Conservation (phyloP, 2,329 filamentous ascomycete genomes). For the Cytospora piceicola region DNA sequence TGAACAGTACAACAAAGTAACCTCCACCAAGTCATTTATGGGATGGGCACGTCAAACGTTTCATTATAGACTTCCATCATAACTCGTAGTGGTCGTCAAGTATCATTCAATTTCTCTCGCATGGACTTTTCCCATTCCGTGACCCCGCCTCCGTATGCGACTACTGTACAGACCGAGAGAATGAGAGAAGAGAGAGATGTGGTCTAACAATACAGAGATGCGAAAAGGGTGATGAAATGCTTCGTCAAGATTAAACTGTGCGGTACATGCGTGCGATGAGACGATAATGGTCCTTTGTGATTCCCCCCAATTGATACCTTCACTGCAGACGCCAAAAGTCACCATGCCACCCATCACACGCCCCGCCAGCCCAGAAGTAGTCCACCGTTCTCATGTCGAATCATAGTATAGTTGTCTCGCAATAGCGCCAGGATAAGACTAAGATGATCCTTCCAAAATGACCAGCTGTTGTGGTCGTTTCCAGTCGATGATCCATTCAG, state of each 20-base stretch:
- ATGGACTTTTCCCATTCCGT: conserved; percentile 31
- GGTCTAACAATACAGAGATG: conserved; percentile 42
- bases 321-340: conserved; percentile 31
- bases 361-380: conserved; percentile 32
- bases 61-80: not conserved
- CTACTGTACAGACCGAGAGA: conserved; percentile 42
- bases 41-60: not conserved
- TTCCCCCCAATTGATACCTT: conserved; percentile 36
- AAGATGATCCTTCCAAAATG: conserved; percentile 26
- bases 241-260: conserved; percentile 37
- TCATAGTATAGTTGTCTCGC: conserved; percentile 31
- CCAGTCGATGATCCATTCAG: conserved; percentile 13
- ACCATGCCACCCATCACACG: conserved; percentile 17
- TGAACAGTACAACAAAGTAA: not conserved
- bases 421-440: conserved; percentile 29
- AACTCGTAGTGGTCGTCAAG: conserved; percentile 15
- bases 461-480: conserved; percentile 17
- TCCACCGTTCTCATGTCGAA: conserved; percentile 34
- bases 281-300: conserved; percentile 39
- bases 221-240: conserved; percentile 27
- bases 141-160: conserved; percentile 37
- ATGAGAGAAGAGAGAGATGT: conserved; percentile 41
- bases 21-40: not conserved
- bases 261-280: conserved; percentile 37
- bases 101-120: conserved; percentile 23